Evolutionary conservation across 768 basidiomycete species (phyloP).

Genomic region (Serendipita indica): DNA sequence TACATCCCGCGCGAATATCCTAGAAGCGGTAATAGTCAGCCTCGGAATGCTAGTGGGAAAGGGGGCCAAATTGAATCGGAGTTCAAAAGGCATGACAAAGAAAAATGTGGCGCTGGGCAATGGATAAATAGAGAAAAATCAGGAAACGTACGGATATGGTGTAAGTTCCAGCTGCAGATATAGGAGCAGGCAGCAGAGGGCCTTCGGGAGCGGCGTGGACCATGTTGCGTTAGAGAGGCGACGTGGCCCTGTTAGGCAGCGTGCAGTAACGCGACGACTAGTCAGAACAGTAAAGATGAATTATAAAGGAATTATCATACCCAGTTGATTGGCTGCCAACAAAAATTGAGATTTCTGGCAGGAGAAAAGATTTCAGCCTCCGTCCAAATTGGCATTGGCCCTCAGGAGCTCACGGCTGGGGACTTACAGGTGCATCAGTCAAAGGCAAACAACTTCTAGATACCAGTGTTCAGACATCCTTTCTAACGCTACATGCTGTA

Average conservation of each 20-base stretch:
- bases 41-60: not conserved
- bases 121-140: constrained; percentile 13
- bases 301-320: too few species aligned
- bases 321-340: too few species aligned
- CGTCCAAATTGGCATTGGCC: too few species aligned
- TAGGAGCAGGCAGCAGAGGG: constrained; percentile 38
- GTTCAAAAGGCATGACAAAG: constrained; percentile 11
- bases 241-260: not conserved
- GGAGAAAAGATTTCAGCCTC: too few species aligned
- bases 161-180: constrained; percentile 64
- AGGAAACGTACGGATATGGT: constrained; percentile 45
- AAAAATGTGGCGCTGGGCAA: not conserved
- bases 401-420: too few species aligned
- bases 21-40: constrained; percentile 20
- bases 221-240: constrained; percentile 6
- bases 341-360: too few species aligned
- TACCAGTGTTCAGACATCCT: too few species aligned
- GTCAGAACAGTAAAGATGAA: too few species aligned
- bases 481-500: too few species aligned
- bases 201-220: constrained; percentile 19
- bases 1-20: constrained; percentile 88
- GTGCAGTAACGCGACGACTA: too few species aligned
- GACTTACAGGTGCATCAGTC: too few species aligned
- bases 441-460: too few species aligned
- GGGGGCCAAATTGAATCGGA: not conserved